Percentiles rank a stretch among this genome's conserved stretches.
phyloP scores from a whole-genome alignment of 495 filamentous ascomycete genomes.

The Oleoguttula mirabilis region DNA sequence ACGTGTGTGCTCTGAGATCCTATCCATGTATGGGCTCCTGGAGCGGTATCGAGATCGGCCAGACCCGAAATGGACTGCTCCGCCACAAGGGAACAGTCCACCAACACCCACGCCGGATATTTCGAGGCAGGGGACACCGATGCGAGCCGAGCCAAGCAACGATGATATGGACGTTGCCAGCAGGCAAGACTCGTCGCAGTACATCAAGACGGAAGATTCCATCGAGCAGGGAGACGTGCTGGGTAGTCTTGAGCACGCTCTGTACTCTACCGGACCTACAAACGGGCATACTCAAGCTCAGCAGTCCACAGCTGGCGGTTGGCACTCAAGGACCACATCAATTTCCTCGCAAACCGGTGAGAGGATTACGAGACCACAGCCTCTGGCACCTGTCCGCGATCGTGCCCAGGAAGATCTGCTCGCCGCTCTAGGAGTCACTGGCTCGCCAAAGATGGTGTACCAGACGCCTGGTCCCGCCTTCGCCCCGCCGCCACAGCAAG shows the following conservation, averaged over 20 bases:
- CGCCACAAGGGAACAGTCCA: background rate
- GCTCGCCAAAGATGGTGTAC: conserved; percentile 28
- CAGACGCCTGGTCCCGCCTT: conserved; percentile 24
- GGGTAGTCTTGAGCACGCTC: conserved; percentile 27
- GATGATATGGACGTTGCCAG: conserved; percentile 9
- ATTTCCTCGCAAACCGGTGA: conserved; percentile 4
- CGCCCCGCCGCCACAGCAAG: background rate
- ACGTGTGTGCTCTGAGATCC: background rate
- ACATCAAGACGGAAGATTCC: background rate
- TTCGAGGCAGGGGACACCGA: background rate
- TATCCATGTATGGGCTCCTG: conserved; percentile 8
- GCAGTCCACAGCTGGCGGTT: background rate
- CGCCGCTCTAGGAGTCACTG: conserved; percentile 29
- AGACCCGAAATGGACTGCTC: conserved; percentile 1
- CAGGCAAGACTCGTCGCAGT: background rate
- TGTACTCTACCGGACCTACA: conserved; percentile 1
- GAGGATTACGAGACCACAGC: conserved; percentile 1
- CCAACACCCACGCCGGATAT: background rate
- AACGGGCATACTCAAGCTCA: background rate
- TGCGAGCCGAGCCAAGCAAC: background rate
- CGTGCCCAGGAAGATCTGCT: conserved; percentile 30
- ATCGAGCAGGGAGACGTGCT: conserved; percentile 23
- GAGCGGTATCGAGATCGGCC: conserved; percentile 12
- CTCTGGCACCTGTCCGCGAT: conserved; percentile 14
- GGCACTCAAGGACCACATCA: conserved; percentile 10